Evolutionary conservation across 805 yeast species (phyloP), one percentile per base, ranked within the genome.

Genomic region (Candida sanyiensis): DNA sequence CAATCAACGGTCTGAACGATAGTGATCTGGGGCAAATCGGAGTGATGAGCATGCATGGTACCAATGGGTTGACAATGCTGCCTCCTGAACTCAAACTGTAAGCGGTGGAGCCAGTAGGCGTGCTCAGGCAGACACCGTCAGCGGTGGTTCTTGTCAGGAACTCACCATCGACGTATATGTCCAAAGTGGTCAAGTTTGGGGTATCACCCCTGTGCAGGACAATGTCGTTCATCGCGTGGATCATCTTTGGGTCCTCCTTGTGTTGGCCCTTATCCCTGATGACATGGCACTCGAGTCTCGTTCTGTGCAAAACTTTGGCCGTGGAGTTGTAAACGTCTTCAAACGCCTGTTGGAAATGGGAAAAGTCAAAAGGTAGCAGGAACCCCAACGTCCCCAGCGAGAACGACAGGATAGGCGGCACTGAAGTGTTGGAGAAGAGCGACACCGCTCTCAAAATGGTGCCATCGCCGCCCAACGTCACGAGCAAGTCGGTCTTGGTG

Each of bases 41-140:
- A 0, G 96, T 84, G 23, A 89, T 59, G 33, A 89, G 63, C 9
- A 86, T 80, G 44, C 93, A 81, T 12, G 87, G 82, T 7, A 89
- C 95, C 37, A 79, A 63, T 0, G 97, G 97, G 47, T 89, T 94
- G 2, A 86, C 90, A 43, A 89, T 89, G 11, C 95, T 78, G 2
- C 97, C 97, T 11, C 97, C 97, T 1, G 95, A 77, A 21, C 86
- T 75, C 37, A 89, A 64, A 1, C 95, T 84, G 55, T 89, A 89
- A 0, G 97, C 96, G 0, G 97, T 89, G 8, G 95, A 85, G 0
- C 97, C 97, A 0, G 97, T 89, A 13, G 97, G 97, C 0, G 97
- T 84, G 3, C 93, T 72, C 33, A 87, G 69, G 5, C 80, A 75
- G 7, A 89, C 72, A 27, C 97, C 97, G 60, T 90, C 97, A 1